Percentiles rank a stretch among this genome's conserved stretches.
Evolutionary conservation across 2,329 filamentous ascomycete genomes (phyloP).

Genomic region (Canariomyces notabilis): DNA sequence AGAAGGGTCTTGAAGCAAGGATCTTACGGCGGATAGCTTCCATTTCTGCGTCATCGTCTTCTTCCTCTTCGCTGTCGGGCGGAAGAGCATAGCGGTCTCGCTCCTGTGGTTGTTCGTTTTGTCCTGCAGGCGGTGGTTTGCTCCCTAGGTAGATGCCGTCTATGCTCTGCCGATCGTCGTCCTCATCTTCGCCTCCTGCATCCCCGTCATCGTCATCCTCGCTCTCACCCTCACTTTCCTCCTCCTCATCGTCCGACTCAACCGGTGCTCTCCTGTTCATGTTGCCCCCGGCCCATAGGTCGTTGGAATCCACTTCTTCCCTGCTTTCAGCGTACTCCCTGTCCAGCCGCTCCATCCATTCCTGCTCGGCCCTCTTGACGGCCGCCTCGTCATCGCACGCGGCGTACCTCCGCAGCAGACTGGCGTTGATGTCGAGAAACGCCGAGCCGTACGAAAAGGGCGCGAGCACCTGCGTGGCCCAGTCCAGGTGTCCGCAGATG

Average conservation of each 20-base stretch:
- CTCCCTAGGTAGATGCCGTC: constrained; percentile 60
- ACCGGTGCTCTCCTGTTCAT: constrained; percentile 61
- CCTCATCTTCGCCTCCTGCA: constrained; percentile 45
- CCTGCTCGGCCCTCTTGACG: constrained; percentile 77
- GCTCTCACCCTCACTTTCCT: constrained; percentile 37
- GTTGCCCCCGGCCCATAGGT: constrained; percentile 90
- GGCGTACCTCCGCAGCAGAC: constrained; percentile 77
- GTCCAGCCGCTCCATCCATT: constrained; percentile 87
- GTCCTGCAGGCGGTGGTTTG: constrained; percentile 34
- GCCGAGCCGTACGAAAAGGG: constrained; percentile 84
- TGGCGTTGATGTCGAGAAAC: constrained; percentile 86
- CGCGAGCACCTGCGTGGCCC: constrained; percentile 77
- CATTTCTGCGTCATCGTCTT: constrained; percentile 79
- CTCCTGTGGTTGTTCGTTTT: constrained; percentile 42
- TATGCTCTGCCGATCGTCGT: constrained; percentile 41
- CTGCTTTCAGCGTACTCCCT: constrained; percentile 80
- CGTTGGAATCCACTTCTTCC: constrained; percentile 59
- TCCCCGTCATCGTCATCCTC: constrained; percentile 43
- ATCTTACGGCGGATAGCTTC: constrained; percentile 85
- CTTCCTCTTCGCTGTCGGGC: constrained; percentile 57
- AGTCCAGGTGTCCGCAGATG: constrained; percentile 87
- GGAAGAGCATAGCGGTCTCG: constrained; percentile 71
- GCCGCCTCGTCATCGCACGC: constrained; percentile 75
- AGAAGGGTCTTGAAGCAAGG: constrained; percentile 85
- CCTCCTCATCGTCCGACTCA: constrained; percentile 51